Conservation (phyloP, 78 protist species). For the Dictyostelium discoideum region DNA sequence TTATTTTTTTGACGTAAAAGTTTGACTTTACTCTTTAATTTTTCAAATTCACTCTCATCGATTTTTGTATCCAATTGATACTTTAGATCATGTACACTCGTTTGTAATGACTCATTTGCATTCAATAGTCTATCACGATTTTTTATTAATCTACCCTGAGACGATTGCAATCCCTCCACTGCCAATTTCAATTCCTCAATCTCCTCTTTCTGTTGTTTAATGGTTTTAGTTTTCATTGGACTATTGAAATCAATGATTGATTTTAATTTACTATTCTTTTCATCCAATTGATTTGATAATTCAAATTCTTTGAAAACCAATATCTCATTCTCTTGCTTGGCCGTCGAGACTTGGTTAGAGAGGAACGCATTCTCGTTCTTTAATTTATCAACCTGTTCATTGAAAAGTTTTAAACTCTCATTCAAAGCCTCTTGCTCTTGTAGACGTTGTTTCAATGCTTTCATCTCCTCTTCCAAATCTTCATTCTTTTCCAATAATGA, state of each 20-base stretch:
- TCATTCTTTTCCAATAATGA: slow-evolving; percentile 40
- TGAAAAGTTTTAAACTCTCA: not conserved
- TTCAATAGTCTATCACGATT: slow-evolving; percentile 32
- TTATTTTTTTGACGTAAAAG: slow-evolving; percentile 32
- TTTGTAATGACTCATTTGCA: slow-evolving; percentile 27
- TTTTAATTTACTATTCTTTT: not conserved
- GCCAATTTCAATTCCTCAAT: slow-evolving; percentile 33
- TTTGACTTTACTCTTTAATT: not conserved
- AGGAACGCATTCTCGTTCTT: slow-evolving; percentile 21
- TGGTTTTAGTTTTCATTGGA: slow-evolving; percentile 2
- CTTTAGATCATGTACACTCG: slow-evolving; percentile 12
- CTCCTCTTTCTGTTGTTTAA: slow-evolving; percentile 32
- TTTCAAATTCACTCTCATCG: slow-evolving; percentile 6
- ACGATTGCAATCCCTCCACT: slow-evolving; percentile 1
- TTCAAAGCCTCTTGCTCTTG: slow-evolving; percentile 12
- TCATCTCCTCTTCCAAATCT: slow-evolving; percentile 54
- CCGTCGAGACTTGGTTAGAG: not conserved
- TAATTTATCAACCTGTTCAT: slow-evolving; percentile 17
- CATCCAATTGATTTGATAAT: not conserved
- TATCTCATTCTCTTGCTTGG: slow-evolving; percentile 13
- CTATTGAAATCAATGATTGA: not conserved
- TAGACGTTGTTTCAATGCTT: not conserved
- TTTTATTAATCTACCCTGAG: slow-evolving; percentile 27
- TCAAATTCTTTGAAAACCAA: not conserved
- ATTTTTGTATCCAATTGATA: slow-evolving; percentile 11